These are phyloP conservation scores for Komagataella phaffii DNA, from an alignment of 805 yeast genomes.

Conservation along the genomic window DNA sequence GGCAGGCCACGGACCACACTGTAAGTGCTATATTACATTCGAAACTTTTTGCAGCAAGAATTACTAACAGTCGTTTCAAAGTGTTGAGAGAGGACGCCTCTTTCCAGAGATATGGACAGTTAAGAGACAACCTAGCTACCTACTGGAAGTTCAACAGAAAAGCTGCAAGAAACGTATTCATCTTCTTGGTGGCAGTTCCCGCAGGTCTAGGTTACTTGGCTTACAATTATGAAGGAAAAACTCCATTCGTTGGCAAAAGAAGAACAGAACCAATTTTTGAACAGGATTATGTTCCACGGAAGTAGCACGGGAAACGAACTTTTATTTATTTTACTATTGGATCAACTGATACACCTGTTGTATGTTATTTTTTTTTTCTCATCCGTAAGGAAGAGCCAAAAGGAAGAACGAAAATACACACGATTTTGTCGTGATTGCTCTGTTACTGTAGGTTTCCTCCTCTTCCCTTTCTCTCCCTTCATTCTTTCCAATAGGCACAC, in stretches of 20 bases:
- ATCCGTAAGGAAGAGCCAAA: neutral
- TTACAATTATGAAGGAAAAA: constrained; percentile 14
- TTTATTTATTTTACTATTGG: neutral
- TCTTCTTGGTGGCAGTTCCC: constrained; percentile 18
- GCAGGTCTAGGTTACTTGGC: constrained; percentile 17
- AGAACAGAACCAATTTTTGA: constrained; percentile 15
- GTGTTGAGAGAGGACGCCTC: constrained; percentile 18
- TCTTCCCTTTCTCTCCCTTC: neutral
- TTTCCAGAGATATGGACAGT: constrained; percentile 15
- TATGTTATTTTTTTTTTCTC: neutral
- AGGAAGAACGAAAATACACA: neutral
- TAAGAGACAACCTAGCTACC: constrained; percentile 17
- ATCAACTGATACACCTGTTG: neutral
- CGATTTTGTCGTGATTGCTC: neutral
- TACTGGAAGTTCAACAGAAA: constrained; percentile 17
- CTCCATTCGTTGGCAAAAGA: constrained; percentile 14
- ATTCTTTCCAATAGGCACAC: neutral
- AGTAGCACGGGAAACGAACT: neutral
- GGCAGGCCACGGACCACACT: constrained; percentile 5
- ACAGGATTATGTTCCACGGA: constrained; percentile 4
- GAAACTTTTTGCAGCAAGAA: neutral
- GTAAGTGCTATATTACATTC: neutral
- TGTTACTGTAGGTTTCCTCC: neutral
- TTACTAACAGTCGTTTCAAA: constrained; percentile 2
- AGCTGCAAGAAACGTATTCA: constrained; percentile 13